phyloP scores from a whole-genome alignment of 2,329 filamentous ascomycete species.

The Neofusicoccum laricinum region DNA sequence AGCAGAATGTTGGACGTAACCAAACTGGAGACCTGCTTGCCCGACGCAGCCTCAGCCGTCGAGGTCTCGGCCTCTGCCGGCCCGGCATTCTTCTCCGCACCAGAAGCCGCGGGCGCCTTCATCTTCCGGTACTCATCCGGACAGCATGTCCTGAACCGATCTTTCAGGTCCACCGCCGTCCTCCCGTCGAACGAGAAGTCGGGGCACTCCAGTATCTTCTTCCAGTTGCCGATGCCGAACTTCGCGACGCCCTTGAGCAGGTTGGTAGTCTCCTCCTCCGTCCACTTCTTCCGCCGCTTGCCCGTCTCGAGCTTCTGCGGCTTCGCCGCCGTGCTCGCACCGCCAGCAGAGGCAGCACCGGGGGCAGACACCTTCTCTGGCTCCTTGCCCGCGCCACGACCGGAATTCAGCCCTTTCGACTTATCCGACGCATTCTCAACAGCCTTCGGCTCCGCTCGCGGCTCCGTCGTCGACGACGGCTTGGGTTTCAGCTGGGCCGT shows the following conservation, averaged over 20 bases:
- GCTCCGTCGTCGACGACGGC: not conserved
- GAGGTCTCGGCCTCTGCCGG: not conserved
- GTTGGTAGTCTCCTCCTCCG: conserved; percentile 59
- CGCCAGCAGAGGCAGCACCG: not conserved
- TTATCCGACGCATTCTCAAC: not conserved
- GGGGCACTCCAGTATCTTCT: conserved; percentile 56
- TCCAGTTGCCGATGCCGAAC: conserved; percentile 65
- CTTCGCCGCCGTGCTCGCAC: not conserved
- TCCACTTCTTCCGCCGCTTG: conserved; percentile 53
- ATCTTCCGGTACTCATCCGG: conserved; percentile 45
- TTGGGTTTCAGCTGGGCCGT: not conserved
- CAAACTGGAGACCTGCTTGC: not conserved
- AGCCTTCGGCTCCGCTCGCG: not conserved
- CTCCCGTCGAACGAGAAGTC: conserved; percentile 57
- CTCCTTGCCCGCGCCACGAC: not conserved
- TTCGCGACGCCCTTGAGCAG: conserved; percentile 58
- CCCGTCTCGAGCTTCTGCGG: not conserved
- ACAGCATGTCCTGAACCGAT: conserved; percentile 57
- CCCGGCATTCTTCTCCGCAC: not conserved
- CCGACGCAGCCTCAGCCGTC: not conserved
- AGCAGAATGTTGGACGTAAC: conserved; percentile 1
- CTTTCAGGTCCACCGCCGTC: conserved; percentile 62
- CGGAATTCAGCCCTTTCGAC: not conserved
- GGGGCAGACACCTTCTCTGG: not conserved
- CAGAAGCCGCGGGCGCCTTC: conserved; percentile 2